phyloP scores from a whole-genome alignment of 164 flowering plant genomes.

The Vitis labrusca region DNA sequence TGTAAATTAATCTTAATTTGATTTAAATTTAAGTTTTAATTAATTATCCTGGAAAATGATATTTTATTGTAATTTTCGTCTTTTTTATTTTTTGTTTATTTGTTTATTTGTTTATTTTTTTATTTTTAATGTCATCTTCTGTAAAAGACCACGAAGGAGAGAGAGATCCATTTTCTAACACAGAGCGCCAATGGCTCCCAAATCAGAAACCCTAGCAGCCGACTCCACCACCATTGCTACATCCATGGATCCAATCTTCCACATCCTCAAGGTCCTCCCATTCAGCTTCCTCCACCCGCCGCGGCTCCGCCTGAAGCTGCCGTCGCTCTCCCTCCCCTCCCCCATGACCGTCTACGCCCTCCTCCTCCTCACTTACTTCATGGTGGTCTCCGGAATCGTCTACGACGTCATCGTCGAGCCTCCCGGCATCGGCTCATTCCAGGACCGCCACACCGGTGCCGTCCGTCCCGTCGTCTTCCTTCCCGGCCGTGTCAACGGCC shows the following conservation, averaged over 20 bases:
- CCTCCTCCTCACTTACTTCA: constrained; percentile 87
- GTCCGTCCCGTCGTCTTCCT: constrained; percentile 87
- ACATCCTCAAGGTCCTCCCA: constrained; percentile 61
- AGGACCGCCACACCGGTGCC: constrained; percentile 79
- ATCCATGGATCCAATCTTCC: constrained; percentile 69
- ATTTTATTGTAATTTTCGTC: no score
- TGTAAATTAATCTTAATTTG: no score
- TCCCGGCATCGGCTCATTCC: constrained; percentile 92
- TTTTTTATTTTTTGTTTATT: no score
- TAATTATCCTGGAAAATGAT: no score
- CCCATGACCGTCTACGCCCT: constrained; percentile 74
- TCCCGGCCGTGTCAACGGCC: constrained; percentile 92
- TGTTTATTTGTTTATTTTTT: no score
- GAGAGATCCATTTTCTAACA: not conserved
- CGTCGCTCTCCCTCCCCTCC: constrained; percentile 79
- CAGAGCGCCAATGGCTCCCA: constrained; percentile 20
- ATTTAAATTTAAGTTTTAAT: no score
- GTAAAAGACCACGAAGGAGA: not conserved
- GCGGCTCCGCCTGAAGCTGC: constrained; percentile 86
- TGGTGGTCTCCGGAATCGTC: constrained; percentile 91
- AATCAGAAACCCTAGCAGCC: constrained; percentile 16
- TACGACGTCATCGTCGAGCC: constrained; percentile 99
- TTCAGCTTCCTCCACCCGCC: constrained; percentile 81
- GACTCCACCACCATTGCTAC: constrained; percentile 11
- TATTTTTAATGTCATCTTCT: no score